Evolutionary conservation across 1,284 basidiomycete species (phyloP).

Genomic region (Naganishia sp.): DNA sequence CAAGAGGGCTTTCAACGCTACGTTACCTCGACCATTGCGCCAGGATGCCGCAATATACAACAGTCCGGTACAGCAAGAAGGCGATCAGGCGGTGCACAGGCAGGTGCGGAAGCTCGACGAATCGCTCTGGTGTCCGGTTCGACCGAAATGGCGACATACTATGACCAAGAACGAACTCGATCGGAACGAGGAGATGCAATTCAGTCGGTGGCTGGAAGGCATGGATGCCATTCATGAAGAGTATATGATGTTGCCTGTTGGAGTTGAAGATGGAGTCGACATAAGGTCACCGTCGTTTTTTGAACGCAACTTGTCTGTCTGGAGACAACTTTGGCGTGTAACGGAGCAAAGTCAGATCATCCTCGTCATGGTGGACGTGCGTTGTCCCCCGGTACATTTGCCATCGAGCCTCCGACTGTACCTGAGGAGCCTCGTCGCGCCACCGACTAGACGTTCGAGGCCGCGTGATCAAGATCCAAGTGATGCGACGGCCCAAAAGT

Average conservation of each 20-base stretch:
- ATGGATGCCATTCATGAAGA: slow-evolving; percentile 62
- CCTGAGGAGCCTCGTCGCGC: slow-evolving; percentile 41
- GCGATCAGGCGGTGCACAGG: slow-evolving; percentile 33
- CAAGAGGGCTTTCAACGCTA: slow-evolving; percentile 59
- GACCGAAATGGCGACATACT: slow-evolving; percentile 80
- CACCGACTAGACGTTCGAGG: not conserved
- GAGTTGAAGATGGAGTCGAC: slow-evolving; percentile 32
- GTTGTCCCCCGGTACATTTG: slow-evolving; percentile 69
- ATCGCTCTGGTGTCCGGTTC: slow-evolving; percentile 61
- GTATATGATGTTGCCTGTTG: slow-evolving; percentile 56
- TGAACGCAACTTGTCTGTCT: slow-evolving; percentile 87
- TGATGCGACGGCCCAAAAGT: slow-evolving; percentile 28
- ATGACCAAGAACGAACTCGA: slow-evolving; percentile 85
- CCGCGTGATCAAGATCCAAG: not conserved
- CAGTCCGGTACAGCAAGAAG: slow-evolving; percentile 39
- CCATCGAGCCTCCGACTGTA: slow-evolving; percentile 59
- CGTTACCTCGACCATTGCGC: slow-evolving; percentile 65
- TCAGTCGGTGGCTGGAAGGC: slow-evolving; percentile 70
- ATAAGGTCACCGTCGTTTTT: slow-evolving; percentile 62
- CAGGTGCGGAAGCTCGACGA: slow-evolving; percentile 42
- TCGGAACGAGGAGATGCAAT: slow-evolving; percentile 75
- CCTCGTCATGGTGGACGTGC: slow-evolving; percentile 79
- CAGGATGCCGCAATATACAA: slow-evolving; percentile 57
- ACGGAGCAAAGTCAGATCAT: slow-evolving; percentile 81
- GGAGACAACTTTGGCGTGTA: slow-evolving; percentile 90